A percentile compares a stretch with the other conserved stretches of the same genome.
These are phyloP conservation scores for Metarhizium humberi DNA, from an alignment of 2,329 filamentous ascomycete species.

Conservation along the genomic window DNA sequence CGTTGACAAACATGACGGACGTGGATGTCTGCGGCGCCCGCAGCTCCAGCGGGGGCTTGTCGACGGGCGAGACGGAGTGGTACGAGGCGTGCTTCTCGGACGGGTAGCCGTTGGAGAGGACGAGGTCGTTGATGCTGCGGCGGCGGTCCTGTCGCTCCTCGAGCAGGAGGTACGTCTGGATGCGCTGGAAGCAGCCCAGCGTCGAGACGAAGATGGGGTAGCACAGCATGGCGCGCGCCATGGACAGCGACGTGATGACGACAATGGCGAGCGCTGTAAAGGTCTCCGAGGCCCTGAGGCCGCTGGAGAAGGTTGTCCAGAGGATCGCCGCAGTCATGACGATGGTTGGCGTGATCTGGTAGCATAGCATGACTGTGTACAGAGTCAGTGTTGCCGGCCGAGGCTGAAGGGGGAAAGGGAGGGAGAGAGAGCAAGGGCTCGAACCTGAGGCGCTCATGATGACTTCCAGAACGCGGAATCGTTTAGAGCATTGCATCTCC, in stretches of 20 bases:
- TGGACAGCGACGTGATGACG: constrained; percentile 5
- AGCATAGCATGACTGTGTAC: constrained; percentile 1
- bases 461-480: constrained; percentile 4
- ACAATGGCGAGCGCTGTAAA: constrained; percentile 10
- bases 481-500: constrained; percentile 9
- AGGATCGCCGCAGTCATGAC: constrained; percentile 8
- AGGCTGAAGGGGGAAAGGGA: neutral
- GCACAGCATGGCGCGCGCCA: constrained; percentile 3
- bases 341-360: constrained; percentile 6
- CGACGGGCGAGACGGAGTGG: constrained; percentile 16
- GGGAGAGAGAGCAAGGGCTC: neutral
- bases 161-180: constrained; percentile 9
- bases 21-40: neutral
- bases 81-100: neutral
- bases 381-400: neutral
- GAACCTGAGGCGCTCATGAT: constrained; percentile 4
- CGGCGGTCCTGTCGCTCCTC: neutral
- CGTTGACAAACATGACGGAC: constrained; percentile 26
- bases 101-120: constrained; percentile 20
- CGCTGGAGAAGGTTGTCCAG: constrained; percentile 6
- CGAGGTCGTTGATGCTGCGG: constrained; percentile 27
- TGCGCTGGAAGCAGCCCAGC: constrained; percentile 8
- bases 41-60: neutral
- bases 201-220: constrained; percentile 3
- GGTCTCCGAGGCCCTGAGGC: constrained; percentile 3